Conservation (phyloP, 768 basidiomycete species). For the Lentinula detonsa region DNA sequence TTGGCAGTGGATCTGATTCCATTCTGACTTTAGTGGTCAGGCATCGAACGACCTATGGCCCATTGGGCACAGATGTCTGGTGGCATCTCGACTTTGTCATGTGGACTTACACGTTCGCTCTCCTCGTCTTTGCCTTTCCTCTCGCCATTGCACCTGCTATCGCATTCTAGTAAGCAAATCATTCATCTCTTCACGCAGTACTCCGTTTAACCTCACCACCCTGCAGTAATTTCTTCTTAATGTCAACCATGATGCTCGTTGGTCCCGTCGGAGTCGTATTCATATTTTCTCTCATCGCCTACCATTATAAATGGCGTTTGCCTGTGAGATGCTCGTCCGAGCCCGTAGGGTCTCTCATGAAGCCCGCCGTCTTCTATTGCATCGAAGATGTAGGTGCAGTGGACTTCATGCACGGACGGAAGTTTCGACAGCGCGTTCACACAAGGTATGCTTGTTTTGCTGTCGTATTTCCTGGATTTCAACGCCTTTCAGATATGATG, state of each 20-base stretch:
- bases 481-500: conserved; percentile 13
- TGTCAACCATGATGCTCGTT: conserved; percentile 26
- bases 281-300: conserved; percentile 18
- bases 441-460: conserved; percentile 14
- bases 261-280: conserved; percentile 21
- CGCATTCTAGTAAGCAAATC: conserved; percentile 15
- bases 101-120: conserved; percentile 24
- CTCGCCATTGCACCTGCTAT: conserved; percentile 22
- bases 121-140: conserved; percentile 22
- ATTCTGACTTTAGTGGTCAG: conserved; percentile 13
- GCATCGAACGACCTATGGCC: conserved; percentile 17
- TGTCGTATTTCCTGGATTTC: background rate
- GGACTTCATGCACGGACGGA: conserved; percentile 21
- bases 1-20: background rate
- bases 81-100: conserved; percentile 27
- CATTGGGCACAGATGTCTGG: conserved; percentile 21
- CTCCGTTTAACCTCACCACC: background rate
- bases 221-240: conserved; percentile 21
- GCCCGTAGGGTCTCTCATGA: conserved; percentile 20
- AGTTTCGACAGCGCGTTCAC: conserved; percentile 17
- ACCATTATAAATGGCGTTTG: conserved; percentile 10
- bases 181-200: background rate
- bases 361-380: conserved; percentile 24
- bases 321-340: conserved; percentile 24
- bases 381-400: conserved; percentile 25